Evolutionary conservation across 192 early-diverging fungal species (phyloP).

Genomic region (Globomyces pollinis-pini): DNA sequence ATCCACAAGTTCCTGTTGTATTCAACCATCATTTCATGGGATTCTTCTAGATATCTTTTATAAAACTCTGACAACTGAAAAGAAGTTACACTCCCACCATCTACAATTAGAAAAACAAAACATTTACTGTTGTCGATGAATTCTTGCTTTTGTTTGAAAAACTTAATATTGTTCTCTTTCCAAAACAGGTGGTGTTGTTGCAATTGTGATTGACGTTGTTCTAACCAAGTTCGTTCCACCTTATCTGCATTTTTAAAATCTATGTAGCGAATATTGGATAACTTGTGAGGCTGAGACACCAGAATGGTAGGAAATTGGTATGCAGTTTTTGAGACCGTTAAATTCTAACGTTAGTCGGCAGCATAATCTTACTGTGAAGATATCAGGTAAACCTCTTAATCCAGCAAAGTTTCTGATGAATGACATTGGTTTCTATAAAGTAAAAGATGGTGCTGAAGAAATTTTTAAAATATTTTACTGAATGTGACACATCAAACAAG

Average conservation of each 20-base stretch:
- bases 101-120: not conserved
- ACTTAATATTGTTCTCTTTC: slow-evolving; percentile 6
- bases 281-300: not conserved
- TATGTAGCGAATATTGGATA: slow-evolving; percentile 1
- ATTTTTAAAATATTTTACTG: too few species aligned
- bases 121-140: not conserved
- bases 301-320: too few species aligned
- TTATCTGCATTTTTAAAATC: too few species aligned
- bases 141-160: not conserved
- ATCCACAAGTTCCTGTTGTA: slow-evolving; percentile 10
- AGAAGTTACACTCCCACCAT: not conserved
- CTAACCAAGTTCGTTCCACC: too few species aligned
- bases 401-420: too few species aligned
- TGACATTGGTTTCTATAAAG: too few species aligned
- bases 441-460: too few species aligned
- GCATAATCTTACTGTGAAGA: too few species aligned
- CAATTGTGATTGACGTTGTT: not conserved
- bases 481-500: too few species aligned
- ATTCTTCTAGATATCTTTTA: not conserved
- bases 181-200: slow-evolving; percentile 3
- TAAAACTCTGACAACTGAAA: slow-evolving; percentile 5
- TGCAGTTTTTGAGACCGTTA: too few species aligned
- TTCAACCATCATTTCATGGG: not conserved
- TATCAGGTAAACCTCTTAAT: too few species aligned
- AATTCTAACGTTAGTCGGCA: too few species aligned